These are phyloP conservation scores for Monosporascus sp. DNA, from an alignment of 2,329 filamentous ascomycete species.

Conservation along the genomic window DNA sequence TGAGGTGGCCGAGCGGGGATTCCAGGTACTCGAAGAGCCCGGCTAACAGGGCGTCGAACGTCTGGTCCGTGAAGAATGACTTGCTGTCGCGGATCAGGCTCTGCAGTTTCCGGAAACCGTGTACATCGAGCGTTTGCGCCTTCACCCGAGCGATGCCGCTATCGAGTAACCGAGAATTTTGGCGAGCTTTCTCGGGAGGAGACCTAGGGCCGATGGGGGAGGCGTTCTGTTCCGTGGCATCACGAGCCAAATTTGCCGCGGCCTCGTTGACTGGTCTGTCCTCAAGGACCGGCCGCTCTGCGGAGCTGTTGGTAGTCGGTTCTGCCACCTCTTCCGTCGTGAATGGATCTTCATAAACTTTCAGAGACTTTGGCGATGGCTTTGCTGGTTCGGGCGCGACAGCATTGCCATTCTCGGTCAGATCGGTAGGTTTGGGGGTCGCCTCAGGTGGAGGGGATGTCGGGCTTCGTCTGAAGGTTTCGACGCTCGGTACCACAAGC, in stretches of 20 bases:
- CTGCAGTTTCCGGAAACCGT: slow-evolving; percentile 75
- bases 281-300: slow-evolving; percentile 45
- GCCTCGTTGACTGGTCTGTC: slow-evolving; percentile 58
- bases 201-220: slow-evolving; percentile 16
- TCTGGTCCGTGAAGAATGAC: slow-evolving; percentile 59
- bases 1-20: slow-evolving; percentile 47
- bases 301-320: slow-evolving; percentile 34
- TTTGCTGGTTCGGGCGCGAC: slow-evolving; percentile 11
- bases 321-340: slow-evolving; percentile 42
- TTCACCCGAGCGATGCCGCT: slow-evolving; percentile 72
- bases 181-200: slow-evolving; percentile 50
- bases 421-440: slow-evolving; percentile 27
- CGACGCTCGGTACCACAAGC: slow-evolving; percentile 44
- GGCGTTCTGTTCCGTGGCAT: slow-evolving; percentile 12
- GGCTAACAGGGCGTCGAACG: slow-evolving; percentile 61
- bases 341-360: slow-evolving; percentile 61
- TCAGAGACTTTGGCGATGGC: slow-evolving; percentile 34
- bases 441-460: slow-evolving; percentile 15
- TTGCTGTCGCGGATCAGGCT: slow-evolving; percentile 64
- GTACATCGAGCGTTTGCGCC: slow-evolving; percentile 67
- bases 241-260: slow-evolving; percentile 28
- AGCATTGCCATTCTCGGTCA: slow-evolving; percentile 17
- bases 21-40: slow-evolving; percentile 70
- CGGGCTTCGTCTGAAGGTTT: slow-evolving; percentile 28
- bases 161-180: slow-evolving; percentile 59